Percentiles rank a stretch among this genome's conserved stretches.
Conservation (phyloP, 192 early-diverging fungal genomes). For the Diversispora epigaea region DNA sequence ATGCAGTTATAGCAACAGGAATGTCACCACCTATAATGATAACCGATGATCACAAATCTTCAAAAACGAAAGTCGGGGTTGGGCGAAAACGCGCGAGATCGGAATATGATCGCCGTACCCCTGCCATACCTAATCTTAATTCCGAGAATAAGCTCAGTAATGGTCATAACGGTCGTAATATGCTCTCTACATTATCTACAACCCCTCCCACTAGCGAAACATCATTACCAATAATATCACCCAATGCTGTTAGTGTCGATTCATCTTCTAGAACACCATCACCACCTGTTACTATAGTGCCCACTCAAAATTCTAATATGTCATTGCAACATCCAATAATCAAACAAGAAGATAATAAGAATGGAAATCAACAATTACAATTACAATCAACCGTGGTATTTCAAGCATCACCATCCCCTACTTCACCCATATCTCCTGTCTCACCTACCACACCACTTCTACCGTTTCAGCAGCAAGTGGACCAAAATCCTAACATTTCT, state of each 20-base stretch:
- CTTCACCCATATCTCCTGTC: conserved; percentile 15
- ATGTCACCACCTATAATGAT: conserved; percentile 93
- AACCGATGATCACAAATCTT: conserved; percentile 96
- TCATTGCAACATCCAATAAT: conserved; percentile 2
- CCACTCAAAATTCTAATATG: not conserved
- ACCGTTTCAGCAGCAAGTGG: not conserved
- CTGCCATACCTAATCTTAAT: not conserved
- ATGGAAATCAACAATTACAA: conserved; percentile 1
- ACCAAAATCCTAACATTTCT: not conserved
- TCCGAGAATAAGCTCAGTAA: conserved; percentile 25
- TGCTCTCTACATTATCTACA: conserved; percentile 40
- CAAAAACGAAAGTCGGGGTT: conserved; percentile 48
- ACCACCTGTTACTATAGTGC: not conserved
- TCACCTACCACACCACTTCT: not conserved
- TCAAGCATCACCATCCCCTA: not conserved
- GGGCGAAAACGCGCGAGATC: conserved; percentile 5
- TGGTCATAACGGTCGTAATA: conserved; percentile 12
- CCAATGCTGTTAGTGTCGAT: conserved; percentile 28
- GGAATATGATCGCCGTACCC: conserved; percentile 39
- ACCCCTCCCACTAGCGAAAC: conserved; percentile 34
- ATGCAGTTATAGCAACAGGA: conserved; percentile 70
- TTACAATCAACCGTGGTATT: conserved; percentile 6
- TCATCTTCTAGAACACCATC: conserved; percentile 26
- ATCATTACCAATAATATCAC: conserved; percentile 28
- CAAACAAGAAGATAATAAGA: conserved; percentile 19